Conservation (phyloP, 164 flowering plant genomes). For the Tetrastigma voinierianum region DNA sequence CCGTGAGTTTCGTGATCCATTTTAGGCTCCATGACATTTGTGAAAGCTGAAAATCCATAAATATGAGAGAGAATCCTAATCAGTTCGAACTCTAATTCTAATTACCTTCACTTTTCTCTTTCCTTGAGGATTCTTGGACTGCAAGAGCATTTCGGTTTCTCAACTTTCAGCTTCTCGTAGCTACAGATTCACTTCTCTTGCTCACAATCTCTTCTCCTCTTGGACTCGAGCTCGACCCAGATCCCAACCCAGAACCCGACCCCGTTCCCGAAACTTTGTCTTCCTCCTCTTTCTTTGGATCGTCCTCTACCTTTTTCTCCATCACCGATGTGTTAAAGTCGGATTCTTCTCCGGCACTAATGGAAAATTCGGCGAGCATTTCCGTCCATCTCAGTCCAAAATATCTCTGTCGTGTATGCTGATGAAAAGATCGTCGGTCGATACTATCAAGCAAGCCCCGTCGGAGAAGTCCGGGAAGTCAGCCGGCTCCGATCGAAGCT, state of each 20-base stretch:
- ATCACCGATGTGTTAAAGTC: slow-evolving; percentile 24
- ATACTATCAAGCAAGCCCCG: slow-evolving; percentile 66
- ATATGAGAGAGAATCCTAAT: slow-evolving; percentile 4
- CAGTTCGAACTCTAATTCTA: neutral
- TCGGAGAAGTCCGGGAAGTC: slow-evolving; percentile 45
- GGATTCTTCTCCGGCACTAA: slow-evolving; percentile 56
- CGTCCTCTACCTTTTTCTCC: slow-evolving; percentile 13
- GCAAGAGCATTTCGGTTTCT: slow-evolving; percentile 33
- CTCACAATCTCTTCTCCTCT: slow-evolving; percentile 46
- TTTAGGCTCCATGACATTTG: slow-evolving; percentile 7
- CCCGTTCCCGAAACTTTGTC: slow-evolving; percentile 31
- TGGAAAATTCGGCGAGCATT: slow-evolving; percentile 64
- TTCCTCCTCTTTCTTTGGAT: slow-evolving; percentile 28
- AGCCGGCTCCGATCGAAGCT: slow-evolving; percentile 25
- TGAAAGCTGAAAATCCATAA: neutral
- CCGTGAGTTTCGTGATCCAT: neutral
- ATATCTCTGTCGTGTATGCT: slow-evolving; percentile 58
- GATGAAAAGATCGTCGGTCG: slow-evolving; percentile 65
- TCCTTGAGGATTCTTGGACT: slow-evolving; percentile 42
- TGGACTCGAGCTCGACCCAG: slow-evolving; percentile 19
- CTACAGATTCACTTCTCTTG: slow-evolving; percentile 31
- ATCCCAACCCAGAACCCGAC: slow-evolving; percentile 9
- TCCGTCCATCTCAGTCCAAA: slow-evolving; percentile 83
- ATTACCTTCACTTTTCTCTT: slow-evolving; percentile 65
- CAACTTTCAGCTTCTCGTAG: no score